These are phyloP conservation scores for Artemisia tridentata DNA, from an alignment of 129 eudicot species.

Conservation along the genomic window DNA sequence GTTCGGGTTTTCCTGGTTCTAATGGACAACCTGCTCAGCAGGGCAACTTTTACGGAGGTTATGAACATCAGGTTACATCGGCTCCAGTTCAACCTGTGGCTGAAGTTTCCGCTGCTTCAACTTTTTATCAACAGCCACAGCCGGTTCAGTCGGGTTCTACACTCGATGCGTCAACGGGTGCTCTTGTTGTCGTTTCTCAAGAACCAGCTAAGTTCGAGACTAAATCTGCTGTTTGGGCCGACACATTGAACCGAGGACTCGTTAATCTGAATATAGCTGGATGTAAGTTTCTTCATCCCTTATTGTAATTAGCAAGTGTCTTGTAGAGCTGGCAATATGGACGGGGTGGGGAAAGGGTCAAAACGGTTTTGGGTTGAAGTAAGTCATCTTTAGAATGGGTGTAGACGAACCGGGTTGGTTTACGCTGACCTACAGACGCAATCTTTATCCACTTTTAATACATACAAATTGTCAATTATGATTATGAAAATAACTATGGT, in stretches of 20 bases:
- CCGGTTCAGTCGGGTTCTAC: slow-evolving; percentile 38
- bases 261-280: slow-evolving; percentile 94
- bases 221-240: slow-evolving; percentile 92
- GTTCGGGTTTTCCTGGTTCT: slow-evolving; percentile 34
- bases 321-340: neutral
- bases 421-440: neutral
- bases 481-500: too few relatives aligned
- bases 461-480: neutral
- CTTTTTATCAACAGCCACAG: slow-evolving; percentile 47
- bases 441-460: neutral
- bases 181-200: slow-evolving; percentile 62
- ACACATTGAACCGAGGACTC: slow-evolving; percentile 95
- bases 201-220: slow-evolving; percentile 80
- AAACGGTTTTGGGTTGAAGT: neutral
- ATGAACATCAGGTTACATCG: slow-evolving; percentile 37
- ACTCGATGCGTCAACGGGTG: slow-evolving; percentile 40
- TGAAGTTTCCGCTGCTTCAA: slow-evolving; percentile 26
- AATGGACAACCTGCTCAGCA: slow-evolving; percentile 32
- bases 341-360: neutral
- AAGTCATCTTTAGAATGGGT: neutral
- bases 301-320: neutral
- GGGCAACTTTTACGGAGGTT: slow-evolving; percentile 42
- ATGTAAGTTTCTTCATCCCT: slow-evolving; percentile 49
- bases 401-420: neutral
- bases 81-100: slow-evolving; percentile 30